A percentile compares a stretch with the other conserved stretches of the same genome.
These are phyloP conservation scores for Gonapodya prolifera DNA, from an alignment of 192 early-diverging fungal genomes.

Conservation along the genomic window DNA sequence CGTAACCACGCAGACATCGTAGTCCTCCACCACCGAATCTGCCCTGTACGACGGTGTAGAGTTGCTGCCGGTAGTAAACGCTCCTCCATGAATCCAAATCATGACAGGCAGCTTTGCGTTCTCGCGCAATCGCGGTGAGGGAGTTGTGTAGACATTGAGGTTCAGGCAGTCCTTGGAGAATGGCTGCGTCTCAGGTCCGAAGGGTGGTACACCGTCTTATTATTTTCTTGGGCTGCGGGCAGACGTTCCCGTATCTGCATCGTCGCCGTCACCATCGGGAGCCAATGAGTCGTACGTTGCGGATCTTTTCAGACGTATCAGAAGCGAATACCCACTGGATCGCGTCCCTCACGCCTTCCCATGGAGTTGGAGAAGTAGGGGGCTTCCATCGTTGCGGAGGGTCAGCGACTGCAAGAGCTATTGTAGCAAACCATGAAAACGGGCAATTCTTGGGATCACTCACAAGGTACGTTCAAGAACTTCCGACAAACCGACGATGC, in stretches of 20 bases:
- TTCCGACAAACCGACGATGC: too few relatives aligned
- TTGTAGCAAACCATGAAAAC: neutral
- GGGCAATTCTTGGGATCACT: neutral
- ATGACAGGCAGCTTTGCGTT: constrained; percentile 35
- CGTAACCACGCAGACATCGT: constrained; percentile 23
- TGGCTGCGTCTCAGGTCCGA: neutral
- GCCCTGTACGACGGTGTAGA: constrained; percentile 20
- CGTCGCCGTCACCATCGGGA: too few relatives aligned
- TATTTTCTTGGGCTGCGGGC: neutral
- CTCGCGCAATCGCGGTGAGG: constrained; percentile 4
- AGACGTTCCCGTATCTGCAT: neutral
- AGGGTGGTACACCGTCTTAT: neutral
- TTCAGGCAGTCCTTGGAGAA: constrained; percentile 36
- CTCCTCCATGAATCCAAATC: constrained; percentile 48
- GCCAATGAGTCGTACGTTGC: neutral
- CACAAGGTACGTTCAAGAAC: neutral
- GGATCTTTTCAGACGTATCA: neutral
- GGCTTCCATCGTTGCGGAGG: neutral
- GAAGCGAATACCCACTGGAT: neutral
- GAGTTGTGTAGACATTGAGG: constrained; percentile 32
- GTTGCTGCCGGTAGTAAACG: constrained; percentile 23
- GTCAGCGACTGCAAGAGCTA: neutral
- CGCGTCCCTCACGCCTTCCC: neutral
- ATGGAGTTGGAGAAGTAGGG: neutral
- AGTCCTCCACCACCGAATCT: neutral